These are phyloP conservation scores for Crepidotus sp. DNA, from an alignment of 1,284 basidiomycete genomes.

Conservation along the genomic window DNA sequence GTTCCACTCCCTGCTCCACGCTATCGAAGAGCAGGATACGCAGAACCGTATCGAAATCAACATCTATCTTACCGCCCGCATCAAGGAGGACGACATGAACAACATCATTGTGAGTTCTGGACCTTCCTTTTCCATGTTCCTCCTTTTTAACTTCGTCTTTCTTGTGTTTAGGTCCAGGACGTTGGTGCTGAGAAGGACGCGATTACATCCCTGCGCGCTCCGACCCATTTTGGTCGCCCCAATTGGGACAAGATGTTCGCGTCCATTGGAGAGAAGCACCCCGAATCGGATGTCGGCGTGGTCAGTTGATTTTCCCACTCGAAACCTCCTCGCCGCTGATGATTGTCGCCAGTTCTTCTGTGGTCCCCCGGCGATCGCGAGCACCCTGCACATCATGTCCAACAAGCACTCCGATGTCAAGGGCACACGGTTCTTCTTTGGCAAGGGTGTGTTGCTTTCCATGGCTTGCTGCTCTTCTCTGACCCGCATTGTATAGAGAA, in stretches of 20 bases:
- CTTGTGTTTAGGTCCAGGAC: constrained; percentile 52
- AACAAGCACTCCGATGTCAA: constrained; percentile 79
- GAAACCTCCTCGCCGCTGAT: neutral
- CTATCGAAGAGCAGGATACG: constrained; percentile 85
- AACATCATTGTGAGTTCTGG: constrained; percentile 64
- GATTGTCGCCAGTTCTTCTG: constrained; percentile 58
- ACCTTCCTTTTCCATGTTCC: neutral
- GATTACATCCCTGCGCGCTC: constrained; percentile 75
- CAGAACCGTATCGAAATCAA: constrained; percentile 82
- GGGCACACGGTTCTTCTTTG: constrained; percentile 82
- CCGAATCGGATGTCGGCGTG: constrained; percentile 80
- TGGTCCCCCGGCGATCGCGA: constrained; percentile 66
- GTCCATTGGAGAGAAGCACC: constrained; percentile 70
- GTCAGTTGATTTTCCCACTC: constrained; percentile 31
- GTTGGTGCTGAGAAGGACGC: constrained; percentile 86
- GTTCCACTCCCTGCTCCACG: constrained; percentile 86
- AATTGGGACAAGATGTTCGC: constrained; percentile 85
- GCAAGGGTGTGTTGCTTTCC: constrained; percentile 46
- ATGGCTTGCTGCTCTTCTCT: constrained; percentile 28
- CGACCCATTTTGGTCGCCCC: constrained; percentile 88
- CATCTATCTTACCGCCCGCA: constrained; percentile 83
- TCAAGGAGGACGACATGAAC: constrained; percentile 85
- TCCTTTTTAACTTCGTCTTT: constrained; percentile 5
- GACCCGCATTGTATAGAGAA: constrained; percentile 20
- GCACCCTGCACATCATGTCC: constrained; percentile 63